Conservation (phyloP, 352 stramenopile genomes). For the Globisporangium nunn region DNA sequence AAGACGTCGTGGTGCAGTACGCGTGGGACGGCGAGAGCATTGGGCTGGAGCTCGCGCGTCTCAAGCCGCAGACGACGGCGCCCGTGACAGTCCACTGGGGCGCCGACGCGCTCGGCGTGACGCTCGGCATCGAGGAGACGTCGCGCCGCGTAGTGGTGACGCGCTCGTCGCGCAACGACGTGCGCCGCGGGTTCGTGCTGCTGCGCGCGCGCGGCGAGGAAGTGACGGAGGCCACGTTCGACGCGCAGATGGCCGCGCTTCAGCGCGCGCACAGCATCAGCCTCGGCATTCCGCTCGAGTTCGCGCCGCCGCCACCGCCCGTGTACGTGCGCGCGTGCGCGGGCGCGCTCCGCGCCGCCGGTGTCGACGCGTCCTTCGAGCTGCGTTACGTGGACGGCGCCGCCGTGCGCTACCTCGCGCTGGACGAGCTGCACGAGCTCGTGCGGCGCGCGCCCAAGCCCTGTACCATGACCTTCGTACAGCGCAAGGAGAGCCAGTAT, state of each 20-base stretch:
- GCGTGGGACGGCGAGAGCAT: constrained; percentile 47
- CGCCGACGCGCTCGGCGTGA: constrained; percentile 44
- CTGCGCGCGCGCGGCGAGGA: constrained; percentile 30
- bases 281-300: constrained; percentile 53
- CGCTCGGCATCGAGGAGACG: constrained; percentile 66
- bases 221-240: constrained; percentile 50
- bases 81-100: constrained; percentile 34
- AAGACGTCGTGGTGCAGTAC: constrained; percentile 50
- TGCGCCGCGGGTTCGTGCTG: constrained; percentile 52
- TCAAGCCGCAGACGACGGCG: constrained; percentile 15
- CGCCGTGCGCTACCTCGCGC: constrained; percentile 49
- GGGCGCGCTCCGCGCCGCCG: constrained; percentile 32
- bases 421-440: constrained; percentile 58
- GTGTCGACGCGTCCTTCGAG: constrained; percentile 57
- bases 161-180: constrained; percentile 40
- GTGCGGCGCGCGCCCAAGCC: constrained; percentile 52
- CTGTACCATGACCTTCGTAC: constrained; percentile 52
- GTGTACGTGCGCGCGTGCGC: constrained; percentile 47
- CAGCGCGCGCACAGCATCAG: constrained; percentile 39
- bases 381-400: constrained; percentile 46
- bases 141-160: constrained; percentile 66
- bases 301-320: constrained; percentile 38
- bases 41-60: constrained; percentile 48
- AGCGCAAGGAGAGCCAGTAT: constrained; percentile 44
- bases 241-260: constrained; percentile 38